Percentiles rank a stretch among this genome's conserved stretches.
These are phyloP conservation scores for Sisymbrium altissimum DNA, from an alignment of 345 rosid species.

Conservation along the genomic window DNA sequence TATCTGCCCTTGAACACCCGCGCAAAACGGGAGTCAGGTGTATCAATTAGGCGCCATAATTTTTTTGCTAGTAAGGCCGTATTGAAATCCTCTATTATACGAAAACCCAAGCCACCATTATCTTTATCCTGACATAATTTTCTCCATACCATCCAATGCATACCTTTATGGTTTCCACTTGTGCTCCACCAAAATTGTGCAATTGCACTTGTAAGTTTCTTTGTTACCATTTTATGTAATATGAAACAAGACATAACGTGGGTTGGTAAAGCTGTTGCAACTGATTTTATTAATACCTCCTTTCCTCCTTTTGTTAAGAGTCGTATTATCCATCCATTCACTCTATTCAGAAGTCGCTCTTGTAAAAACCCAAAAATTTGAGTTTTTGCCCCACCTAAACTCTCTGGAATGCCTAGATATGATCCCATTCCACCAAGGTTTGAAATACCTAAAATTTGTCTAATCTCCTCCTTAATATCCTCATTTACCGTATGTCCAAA, in stretches of 20 bases:
- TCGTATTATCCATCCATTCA: background rate
- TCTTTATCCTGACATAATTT: too few relatives aligned
- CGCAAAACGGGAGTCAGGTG: too few relatives aligned
- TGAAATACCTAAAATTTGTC: too few relatives aligned
- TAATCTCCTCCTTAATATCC: too few relatives aligned
- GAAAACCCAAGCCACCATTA: too few relatives aligned
- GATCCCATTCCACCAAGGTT: background rate
- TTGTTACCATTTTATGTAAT: background rate
- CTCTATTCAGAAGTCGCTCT: background rate
- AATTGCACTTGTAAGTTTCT: background rate
- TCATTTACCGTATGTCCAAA: too few relatives aligned
- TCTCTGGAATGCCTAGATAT: background rate
- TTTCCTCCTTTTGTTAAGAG: background rate
- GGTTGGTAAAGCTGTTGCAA: background rate
- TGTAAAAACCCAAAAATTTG: background rate
- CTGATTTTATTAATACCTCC: background rate
- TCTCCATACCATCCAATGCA: background rate
- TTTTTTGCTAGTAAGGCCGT: too few relatives aligned
- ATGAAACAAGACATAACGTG: background rate
- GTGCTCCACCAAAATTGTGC: background rate
- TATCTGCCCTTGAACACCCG: too few relatives aligned
- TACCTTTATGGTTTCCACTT: background rate
- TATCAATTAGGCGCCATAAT: too few relatives aligned
- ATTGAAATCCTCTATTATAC: too few relatives aligned
- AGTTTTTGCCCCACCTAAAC: background rate